phyloP scores from a whole-genome alignment of 2,329 filamentous ascomycete species.

The Ceratocystis huliohia region DNA sequence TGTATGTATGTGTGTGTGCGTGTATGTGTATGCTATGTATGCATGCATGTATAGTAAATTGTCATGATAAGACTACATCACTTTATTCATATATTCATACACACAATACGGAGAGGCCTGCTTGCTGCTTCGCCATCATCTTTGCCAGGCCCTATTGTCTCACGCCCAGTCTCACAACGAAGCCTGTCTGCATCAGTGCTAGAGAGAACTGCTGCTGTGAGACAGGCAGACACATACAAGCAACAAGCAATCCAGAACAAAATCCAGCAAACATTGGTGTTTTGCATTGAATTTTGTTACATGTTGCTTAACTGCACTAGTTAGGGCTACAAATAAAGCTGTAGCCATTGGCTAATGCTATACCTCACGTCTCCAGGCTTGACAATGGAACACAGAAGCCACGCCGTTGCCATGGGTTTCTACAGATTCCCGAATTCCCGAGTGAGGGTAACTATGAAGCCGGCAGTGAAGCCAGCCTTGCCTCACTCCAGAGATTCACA shows the following conservation, averaged over 20 bases:
- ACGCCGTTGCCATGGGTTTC: too few species aligned
- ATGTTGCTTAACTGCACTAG: too few species aligned
- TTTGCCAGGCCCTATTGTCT: not conserved
- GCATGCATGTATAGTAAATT: not conserved
- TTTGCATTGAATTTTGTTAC: too few species aligned
- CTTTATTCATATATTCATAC: too few species aligned
- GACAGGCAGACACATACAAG: not conserved
- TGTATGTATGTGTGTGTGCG: too few species aligned
- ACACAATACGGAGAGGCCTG: not conserved
- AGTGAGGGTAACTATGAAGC: too few species aligned
- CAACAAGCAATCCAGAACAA: not conserved
- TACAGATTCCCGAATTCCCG: too few species aligned
- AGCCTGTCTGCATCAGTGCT: not conserved
- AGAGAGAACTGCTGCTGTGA: slow-evolving; percentile 4
- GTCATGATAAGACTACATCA: not conserved
- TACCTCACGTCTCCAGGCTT: too few species aligned
- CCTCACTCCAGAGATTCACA: not conserved
- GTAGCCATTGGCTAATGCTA: not conserved
- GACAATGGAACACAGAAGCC: too few species aligned
- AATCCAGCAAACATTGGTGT: not conserved
- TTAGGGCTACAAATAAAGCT: too few species aligned
- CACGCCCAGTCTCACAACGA: not conserved
- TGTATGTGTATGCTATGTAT: not conserved
- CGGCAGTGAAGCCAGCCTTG: not conserved
- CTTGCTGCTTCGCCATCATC: not conserved